Base-by-base conservation (phyloP, 2,329 filamentous ascomycete species). In the Fusarium lateritium region DNA sequence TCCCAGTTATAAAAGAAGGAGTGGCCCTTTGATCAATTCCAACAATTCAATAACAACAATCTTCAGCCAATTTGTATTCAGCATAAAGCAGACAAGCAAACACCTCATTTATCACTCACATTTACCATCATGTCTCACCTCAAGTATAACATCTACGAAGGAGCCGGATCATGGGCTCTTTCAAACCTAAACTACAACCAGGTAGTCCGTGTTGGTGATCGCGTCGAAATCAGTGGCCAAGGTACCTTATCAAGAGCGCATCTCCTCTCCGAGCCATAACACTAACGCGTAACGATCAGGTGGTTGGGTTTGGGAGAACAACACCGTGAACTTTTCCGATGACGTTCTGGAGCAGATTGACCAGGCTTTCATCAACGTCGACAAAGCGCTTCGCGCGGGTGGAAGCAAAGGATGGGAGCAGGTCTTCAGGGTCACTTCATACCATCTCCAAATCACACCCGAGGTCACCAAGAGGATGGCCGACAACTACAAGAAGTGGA, bases 331-430 rank as follows among this genome's bases (percentile, higher is more conserved):
- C 74, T 75, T 84, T 45, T 58, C 72, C 55, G 67, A 66, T 4
- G 76, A 81, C 10, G 74, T 83, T 34, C 78, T 79, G 34, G 77
- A 76, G 0, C 77, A 86, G 54, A 82, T 86, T 47, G 82, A 83
- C 52, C 77, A 82, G 62, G 84, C 86, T 0, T 89, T 89, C 68
- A n/a, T n/a, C n/a, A n/a, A n/a, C n/a, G n/a, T n/a, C 6, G 84
- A 89, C 4, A 71, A 79, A 2, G 77, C 74, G 8, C 75, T 89
- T 2, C 81, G 80, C 49, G 62, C 80, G 3, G 86, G 85, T 0
- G 87, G 88, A 2, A 85, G 85, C 0, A 82, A 85, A 53, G 85
- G 84, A 8, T 87, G 83, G 84, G 71, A 74, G 33, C 84, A 88
- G 67, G 87, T 89, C 2, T 85, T 77, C 63, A 76, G 77, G 0